Evolutionary conservation across 2,329 filamentous ascomycete genomes (phyloP).

Genomic region (Nakataea oryzae): DNA sequence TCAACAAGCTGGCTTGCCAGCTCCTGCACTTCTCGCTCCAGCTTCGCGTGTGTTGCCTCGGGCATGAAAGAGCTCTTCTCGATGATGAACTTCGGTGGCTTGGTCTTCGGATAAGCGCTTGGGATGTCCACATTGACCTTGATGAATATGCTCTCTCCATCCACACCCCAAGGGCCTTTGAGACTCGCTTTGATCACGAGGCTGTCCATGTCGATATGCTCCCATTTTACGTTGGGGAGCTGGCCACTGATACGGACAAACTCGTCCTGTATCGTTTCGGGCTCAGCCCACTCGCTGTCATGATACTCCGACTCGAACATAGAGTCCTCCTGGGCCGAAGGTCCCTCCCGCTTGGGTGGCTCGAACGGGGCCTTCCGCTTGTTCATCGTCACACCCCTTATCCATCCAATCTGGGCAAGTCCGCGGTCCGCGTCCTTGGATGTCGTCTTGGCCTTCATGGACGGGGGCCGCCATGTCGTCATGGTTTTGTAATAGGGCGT

Average conservation of each 20-base stretch:
- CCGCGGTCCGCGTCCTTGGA: conserved; percentile 32
- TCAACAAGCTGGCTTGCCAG: conserved; percentile 45
- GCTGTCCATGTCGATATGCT: conserved; percentile 53
- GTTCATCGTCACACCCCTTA: conserved; percentile 57
- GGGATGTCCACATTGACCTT: conserved; percentile 53
- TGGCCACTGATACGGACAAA: conserved; percentile 51
- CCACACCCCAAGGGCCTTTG: conserved; percentile 52
- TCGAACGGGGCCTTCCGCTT: conserved; percentile 37
- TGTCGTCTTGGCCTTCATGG: conserved; percentile 45
- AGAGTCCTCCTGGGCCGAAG: conserved; percentile 9
- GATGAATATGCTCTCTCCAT: conserved; percentile 47
- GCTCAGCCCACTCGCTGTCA: conserved; percentile 48
- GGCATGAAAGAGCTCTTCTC: conserved; percentile 55
- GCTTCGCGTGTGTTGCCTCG: conserved; percentile 38
- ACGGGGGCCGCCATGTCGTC: conserved; percentile 40
- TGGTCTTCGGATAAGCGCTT: conserved; percentile 44
- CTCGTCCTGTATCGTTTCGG: conserved; percentile 54
- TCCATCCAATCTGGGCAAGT: conserved; percentile 55
- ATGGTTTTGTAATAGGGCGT: conserved; percentile 21
- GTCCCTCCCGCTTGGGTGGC: background rate
- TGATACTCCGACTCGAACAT: conserved; percentile 40
- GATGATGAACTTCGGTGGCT: conserved; percentile 47
- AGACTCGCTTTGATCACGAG: conserved; percentile 49
- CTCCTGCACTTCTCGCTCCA: conserved; percentile 45
- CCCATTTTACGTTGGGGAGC: conserved; percentile 54